Evolutionary conservation across 129 eudicot genomes (phyloP), one percentile per base, ranked within the genome.

Genomic region (Logfia minima): DNA sequence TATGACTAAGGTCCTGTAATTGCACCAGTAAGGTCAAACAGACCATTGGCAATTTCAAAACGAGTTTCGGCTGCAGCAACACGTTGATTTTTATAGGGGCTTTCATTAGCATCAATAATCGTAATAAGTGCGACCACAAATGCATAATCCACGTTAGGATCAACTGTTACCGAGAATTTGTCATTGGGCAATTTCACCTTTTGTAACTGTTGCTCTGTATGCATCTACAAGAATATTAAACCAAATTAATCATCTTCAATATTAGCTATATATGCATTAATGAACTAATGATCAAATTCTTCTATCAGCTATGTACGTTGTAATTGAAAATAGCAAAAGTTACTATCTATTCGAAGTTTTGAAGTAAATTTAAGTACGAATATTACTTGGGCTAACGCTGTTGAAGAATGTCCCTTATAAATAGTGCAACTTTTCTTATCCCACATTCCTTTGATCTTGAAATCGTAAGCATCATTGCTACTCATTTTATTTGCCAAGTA

Each of bases 111-210:
- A 39, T 83, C 85, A 35, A 86, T 82, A 35, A 83, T 78, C 52
- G 77, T 83, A 2, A 86, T 41, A 59, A 86, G 84, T 32, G 87
- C 79, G 37, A 75, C 77, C 8, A 83, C 75, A 68, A 86, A 86
- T 26, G 90, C 90, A 64, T 80, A 74, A 68, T 86, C 90, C 17
- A 80, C 82, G 32, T 83, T 74, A 2, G 90, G 87, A 71, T 77
- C 77, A 9, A 81, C 77, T 16, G 89, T 83, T 66, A 86, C 85
- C 21, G 64, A 71, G 55, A 86, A 86, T 1, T 83, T 83, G 45
- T 80, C 85, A 43, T 83, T 82, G 10, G 45, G 45, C 45, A 19
- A 79, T 78, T 83, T 29, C 8, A 52, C 17, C 17, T 84, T 83
- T 45, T 72, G 55, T 0, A 48, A 76, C 17, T 11, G 53, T 51